Evolutionary conservation across 192 early-diverging fungal species (phyloP), one percentile per base, ranked within the genome.

Genomic region (Coemansia sp.): DNA sequence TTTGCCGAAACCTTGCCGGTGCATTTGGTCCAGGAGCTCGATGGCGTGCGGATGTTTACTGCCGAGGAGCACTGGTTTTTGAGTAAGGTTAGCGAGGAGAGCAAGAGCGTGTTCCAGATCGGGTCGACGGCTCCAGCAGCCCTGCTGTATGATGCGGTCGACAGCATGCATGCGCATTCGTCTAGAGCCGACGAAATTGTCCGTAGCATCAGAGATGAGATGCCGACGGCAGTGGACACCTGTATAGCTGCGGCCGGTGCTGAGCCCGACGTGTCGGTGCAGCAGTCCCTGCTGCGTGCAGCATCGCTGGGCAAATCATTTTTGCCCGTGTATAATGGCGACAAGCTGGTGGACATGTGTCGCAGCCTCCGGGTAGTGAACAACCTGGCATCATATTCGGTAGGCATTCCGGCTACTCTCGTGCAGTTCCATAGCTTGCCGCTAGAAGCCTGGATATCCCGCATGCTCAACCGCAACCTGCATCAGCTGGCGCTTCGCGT

Each of bases 101-200:
- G 63, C 23, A 55, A 51, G 20, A 74, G 49, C 43, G 85, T 97
- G 28, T 98, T 97, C 63, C 89, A 90, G 63, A 92, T 97, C 57
- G 97, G 97, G 8, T 96, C 94, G 6, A 97, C 95, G 5, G 80
- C 87, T 6, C 87, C 97, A 34, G 88, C 90, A 1, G 96, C 97
- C 5, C 89, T 98, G 66, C 76, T 99, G 28, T 97, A 83, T 55
- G 90, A 93, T 54, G 88, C 89, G 3, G 56, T 86, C 11, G 88
- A 90, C 45, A 80, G 83, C 51, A 85, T 88, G 48, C 83, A 83
- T 49, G 71, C 82, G 56, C 74, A 71, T 41, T 69, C 63, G 42
- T 87, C 97, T 11, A 88, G 89, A 26, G 93, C 97, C 5, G 97
- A 98, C 63, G 94, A 97, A 77, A 93, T 91, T 57, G 90, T 99